phyloP scores from a whole-genome alignment of 2,329 filamentous ascomycete species.

The Leptographium wingfieldii region DNA sequence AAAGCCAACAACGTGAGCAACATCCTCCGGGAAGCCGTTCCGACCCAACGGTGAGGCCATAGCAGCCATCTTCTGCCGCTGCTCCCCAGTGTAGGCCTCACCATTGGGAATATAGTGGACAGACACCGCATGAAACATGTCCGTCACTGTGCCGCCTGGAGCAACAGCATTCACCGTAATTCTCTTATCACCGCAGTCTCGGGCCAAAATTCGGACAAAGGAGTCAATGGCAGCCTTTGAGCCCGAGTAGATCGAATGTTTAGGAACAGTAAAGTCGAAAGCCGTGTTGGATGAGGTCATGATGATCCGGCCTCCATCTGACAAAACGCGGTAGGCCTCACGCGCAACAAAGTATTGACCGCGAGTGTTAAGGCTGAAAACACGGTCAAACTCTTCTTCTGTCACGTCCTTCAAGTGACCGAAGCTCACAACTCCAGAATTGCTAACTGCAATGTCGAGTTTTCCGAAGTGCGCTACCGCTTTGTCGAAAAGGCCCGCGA shows the following conservation, averaged over 20 bases:
- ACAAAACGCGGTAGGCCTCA: constrained; percentile 40
- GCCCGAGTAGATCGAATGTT: constrained; percentile 49
- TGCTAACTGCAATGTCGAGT: constrained; percentile 48
- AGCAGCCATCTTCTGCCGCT: no score
- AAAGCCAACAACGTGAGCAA: no score
- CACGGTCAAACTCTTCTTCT: constrained; percentile 44
- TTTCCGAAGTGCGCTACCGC: constrained; percentile 44
- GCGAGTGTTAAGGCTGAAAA: constrained; percentile 46
- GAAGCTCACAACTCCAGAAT: constrained; percentile 46
- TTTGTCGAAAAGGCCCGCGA: constrained; percentile 25
- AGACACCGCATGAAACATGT: constrained; percentile 45
- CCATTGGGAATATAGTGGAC: constrained; percentile 21
- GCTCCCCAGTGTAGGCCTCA: no score
- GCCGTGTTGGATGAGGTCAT: constrained; percentile 39
- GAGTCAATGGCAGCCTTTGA: constrained; percentile 75
- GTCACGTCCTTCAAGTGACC: constrained; percentile 43
- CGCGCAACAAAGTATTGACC: constrained; percentile 51
- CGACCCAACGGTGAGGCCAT: no score
- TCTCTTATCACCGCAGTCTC: constrained; percentile 19
- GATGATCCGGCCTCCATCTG: constrained; percentile 33
- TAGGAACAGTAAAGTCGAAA: background rate
- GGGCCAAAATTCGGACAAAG: constrained; percentile 69
- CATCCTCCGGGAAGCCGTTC: no score
- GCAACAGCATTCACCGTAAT: constrained; percentile 18
- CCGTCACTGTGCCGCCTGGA: constrained; percentile 30